Percentiles rank a stretch among this genome's conserved stretches.
Evolutionary conservation across 306 rosid species (phyloP).

Genomic region (Ammopiptanthus mongolicus): DNA sequence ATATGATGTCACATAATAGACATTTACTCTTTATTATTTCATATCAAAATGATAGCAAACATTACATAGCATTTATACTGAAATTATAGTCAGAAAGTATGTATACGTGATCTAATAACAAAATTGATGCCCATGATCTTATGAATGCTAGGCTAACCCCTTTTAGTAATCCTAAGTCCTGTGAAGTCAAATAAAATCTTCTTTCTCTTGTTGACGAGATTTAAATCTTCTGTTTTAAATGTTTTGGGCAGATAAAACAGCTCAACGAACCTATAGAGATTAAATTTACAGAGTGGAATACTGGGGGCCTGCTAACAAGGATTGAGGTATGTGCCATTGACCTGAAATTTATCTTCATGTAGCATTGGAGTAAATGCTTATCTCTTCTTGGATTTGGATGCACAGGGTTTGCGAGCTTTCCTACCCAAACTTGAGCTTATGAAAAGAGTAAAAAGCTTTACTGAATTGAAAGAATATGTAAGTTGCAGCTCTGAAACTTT

Average conservation of each 20-base stretch:
- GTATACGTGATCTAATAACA: not conserved
- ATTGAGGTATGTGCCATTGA: slow-evolving; percentile 63
- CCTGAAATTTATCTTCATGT: not conserved
- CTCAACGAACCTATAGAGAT: slow-evolving; percentile 78
- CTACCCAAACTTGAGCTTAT: slow-evolving; percentile 82
- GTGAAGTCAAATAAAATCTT: not conserved
- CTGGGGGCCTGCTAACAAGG: slow-evolving; percentile 88
- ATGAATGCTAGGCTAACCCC: not conserved
- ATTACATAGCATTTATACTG: not conserved
- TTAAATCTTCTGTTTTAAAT: slow-evolving; percentile 18
- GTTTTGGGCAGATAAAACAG: slow-evolving; percentile 66
- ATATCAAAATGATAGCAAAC: not conserved
- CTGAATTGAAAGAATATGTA: slow-evolving; percentile 81
- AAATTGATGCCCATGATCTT: slow-evolving; percentile 1
- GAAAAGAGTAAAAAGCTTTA: slow-evolving; percentile 63
- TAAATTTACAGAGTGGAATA: slow-evolving; percentile 88
- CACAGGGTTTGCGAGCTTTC: slow-evolving; percentile 89
- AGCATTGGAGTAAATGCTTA: not conserved
- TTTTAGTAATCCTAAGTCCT: not conserved
- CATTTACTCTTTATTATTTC: not conserved
- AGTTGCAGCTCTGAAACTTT: slow-evolving; percentile 24
- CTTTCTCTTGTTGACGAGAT: slow-evolving; percentile 8
- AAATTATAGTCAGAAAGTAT: not conserved
- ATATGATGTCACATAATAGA: not conserved
- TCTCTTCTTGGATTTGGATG: slow-evolving; percentile 15